Base-by-base conservation (phyloP, 352 stramenopile genomes). In the Globisporangium emineosum region DNA sequence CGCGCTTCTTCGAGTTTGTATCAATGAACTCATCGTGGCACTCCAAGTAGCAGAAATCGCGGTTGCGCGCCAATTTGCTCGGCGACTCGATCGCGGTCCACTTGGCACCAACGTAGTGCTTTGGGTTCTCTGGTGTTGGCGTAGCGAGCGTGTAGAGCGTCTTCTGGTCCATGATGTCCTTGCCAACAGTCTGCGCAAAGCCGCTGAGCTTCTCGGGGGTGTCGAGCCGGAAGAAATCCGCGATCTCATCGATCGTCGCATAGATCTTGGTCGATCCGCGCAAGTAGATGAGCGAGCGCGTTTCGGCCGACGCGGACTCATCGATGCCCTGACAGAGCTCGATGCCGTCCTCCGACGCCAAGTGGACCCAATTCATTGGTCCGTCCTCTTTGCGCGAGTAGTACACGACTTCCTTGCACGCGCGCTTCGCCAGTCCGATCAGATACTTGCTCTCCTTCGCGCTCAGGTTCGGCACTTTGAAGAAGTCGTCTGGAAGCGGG, bases 1-100 rank as follows among this genome's bases (percentile, higher is more conserved):
- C 86, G 56, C 81, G 76, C 54, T 83, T 76, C 60, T 80, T 80
- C 5, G 76, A 79, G 60, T 78, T 84, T 0, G 78, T 87, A 53
- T 94, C 81, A 32, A 93, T 85, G 65, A 93, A 95, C 65, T 93
- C 82, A 64, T 92, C 81, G 53, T 95, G 86, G 62, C 84, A 90
- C 63, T 92, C 83, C 43, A 94, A 72, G 77, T 91, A 93, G 64
- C 80, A 91, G 51, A 95, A 93, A 56, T 95, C 86, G 30, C 86
- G 83, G 59, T 90, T 85, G 19, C 85, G 78, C 35, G 83, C 81
- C 21, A 95, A 72, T 68, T 90, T 91, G 61, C 62, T 83, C 1
- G 84, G 81, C 7, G 84, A 93, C 61, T 92, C 83, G 40, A 93
- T 71, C 2, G 84, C 84, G 1, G 79, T 89, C 86, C 86, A 95